Percentiles rank a stretch among this genome's conserved stretches.
Evolutionary conservation across 2,329 filamentous ascomycete species (phyloP).

Genomic region (Neurospora sp.): DNA sequence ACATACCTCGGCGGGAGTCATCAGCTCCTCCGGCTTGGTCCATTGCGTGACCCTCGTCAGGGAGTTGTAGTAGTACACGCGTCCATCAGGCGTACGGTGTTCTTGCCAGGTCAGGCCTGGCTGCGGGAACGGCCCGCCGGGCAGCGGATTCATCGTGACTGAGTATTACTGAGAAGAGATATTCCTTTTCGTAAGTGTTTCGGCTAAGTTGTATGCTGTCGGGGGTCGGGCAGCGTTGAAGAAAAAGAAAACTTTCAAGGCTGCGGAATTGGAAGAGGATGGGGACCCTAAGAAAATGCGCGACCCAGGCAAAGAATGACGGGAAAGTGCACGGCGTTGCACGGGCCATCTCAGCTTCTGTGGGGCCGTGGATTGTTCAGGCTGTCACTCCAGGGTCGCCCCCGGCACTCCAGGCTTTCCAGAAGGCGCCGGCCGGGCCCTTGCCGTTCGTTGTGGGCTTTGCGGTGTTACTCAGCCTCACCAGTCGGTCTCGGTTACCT

Average conservation of each 20-base stretch:
- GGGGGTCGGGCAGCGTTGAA: neutral
- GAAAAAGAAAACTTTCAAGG: conserved; percentile 3
- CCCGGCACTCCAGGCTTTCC: neutral
- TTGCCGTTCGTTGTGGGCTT: neutral
- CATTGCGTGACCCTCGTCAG: conserved; percentile 83
- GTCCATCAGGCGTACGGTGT: conserved; percentile 69
- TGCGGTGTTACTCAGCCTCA: neutral
- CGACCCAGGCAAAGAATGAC: neutral
- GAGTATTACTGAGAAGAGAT: neutral
- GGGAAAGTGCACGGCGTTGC: neutral
- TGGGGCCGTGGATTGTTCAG: neutral
- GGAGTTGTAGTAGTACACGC: conserved; percentile 84
- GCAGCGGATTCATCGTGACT: conserved; percentile 46
- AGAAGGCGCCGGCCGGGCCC: neutral
- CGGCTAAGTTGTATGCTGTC: neutral
- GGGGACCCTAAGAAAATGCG: neutral
- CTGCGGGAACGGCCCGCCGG: conserved; percentile 27
- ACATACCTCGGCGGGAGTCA: conserved; percentile 69
- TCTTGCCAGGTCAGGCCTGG: conserved; percentile 59
- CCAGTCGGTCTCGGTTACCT: neutral
- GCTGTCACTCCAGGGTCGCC: neutral
- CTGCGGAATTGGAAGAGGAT: neutral
- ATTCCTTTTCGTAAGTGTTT: neutral
- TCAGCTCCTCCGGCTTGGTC: conserved; percentile 85
- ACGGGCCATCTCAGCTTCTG: neutral